Percentiles rank a stretch among this genome's conserved stretches.
Conservation (phyloP, 345 rosid species). For the Erucastrum elatum region DNA sequence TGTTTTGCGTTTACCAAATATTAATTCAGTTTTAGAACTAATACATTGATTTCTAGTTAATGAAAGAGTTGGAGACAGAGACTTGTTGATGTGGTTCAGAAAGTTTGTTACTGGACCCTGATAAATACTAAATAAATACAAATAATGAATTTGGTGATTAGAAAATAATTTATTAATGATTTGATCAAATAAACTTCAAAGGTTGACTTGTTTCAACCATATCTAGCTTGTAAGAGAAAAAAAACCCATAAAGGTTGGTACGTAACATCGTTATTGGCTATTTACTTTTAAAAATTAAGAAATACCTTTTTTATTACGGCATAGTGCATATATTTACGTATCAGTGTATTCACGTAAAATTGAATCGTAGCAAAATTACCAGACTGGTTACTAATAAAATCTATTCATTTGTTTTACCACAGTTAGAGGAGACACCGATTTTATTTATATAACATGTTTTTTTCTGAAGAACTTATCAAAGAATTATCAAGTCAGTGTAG, state of each 20-base stretch:
- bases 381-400: neutral
- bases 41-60: neutral
- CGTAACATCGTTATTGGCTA: neutral
- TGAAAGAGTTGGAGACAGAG: neutral
- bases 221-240: conserved; percentile 1
- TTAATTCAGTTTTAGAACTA: neutral
- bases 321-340: neutral
- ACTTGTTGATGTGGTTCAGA: conserved; percentile 16
- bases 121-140: neutral
- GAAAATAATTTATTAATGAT: neutral
- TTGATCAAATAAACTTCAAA: conserved; percentile 6
- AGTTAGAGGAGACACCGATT: neutral
- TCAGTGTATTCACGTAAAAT: neutral
- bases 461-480: too few relatives aligned
- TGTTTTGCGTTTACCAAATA: neutral
- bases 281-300: neutral
- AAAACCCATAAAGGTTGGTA: neutral
- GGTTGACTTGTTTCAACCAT: conserved; percentile 18
- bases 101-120: neutral
- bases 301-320: neutral
- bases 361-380: neutral
- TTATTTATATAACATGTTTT: too few relatives aligned
- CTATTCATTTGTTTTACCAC: neutral
- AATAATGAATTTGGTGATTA: conserved; percentile 9
- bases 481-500: neutral